These are phyloP conservation scores for Talaromyces amestolkiae DNA, from an alignment of 2,329 filamentous ascomycete genomes.

Conservation along the genomic window DNA sequence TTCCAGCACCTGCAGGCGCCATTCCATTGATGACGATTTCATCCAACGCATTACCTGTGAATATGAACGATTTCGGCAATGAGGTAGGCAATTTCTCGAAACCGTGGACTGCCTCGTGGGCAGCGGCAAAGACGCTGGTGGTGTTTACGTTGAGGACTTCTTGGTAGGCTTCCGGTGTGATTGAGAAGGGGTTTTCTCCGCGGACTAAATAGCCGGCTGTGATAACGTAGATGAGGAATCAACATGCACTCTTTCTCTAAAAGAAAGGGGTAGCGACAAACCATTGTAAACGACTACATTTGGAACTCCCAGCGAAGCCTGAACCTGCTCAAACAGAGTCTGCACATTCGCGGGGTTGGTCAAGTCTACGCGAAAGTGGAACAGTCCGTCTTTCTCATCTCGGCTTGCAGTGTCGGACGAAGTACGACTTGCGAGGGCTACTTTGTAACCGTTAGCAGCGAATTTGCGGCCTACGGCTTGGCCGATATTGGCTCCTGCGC, in stretches of 20 bases:
- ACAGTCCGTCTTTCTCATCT: conserved; percentile 32
- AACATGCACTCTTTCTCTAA: no score
- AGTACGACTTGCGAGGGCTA: conserved; percentile 41
- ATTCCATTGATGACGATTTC: neutral
- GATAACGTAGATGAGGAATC: no score
- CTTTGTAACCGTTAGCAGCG: conserved; percentile 43
- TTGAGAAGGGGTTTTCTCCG: neutral
- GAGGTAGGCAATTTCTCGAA: neutral
- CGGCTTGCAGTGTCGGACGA: conserved; percentile 31
- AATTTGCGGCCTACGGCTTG: conserved; percentile 38
- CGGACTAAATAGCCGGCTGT: neutral
- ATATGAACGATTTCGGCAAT: neutral
- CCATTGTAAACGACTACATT: conserved; percentile 37
- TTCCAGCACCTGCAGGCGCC: neutral
- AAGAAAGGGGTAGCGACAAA: neutral
- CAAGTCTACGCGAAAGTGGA: conserved; percentile 33
- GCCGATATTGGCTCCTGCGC: conserved; percentile 45
- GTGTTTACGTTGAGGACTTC: conserved; percentile 10
- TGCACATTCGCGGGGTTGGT: conserved; percentile 35
- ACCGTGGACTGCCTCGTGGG: neutral
- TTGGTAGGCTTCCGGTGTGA: neutral
- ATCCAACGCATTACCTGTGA: neutral
- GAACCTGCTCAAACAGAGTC: conserved; percentile 41
- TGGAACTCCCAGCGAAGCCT: conserved; percentile 36
- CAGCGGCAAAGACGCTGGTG: neutral